Conservation (phyloP, 768 basidiomycete species). For the Podaxis pistillaris region DNA sequence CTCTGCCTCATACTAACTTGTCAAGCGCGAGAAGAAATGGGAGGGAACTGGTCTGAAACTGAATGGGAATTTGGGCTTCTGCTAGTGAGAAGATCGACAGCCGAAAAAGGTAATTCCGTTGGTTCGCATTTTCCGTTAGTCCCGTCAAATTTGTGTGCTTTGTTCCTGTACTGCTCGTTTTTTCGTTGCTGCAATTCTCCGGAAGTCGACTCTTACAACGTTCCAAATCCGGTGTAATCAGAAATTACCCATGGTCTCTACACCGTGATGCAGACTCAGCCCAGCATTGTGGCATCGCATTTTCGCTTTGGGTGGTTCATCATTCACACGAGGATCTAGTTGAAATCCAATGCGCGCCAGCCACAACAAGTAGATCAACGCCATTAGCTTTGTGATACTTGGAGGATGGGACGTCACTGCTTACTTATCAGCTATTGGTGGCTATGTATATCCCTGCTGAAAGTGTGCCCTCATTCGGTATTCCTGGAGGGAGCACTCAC, state of each 20-base stretch:
- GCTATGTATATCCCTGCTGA: slow-evolving; percentile 5
- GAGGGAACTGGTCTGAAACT: too few relatives aligned
- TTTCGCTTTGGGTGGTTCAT: not conserved
- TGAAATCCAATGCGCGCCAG: slow-evolving; percentile 1
- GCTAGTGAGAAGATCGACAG: not conserved
- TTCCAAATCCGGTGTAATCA: not conserved
- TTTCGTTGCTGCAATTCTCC: too few relatives aligned
- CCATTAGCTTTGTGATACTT: not conserved
- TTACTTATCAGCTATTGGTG: not conserved
- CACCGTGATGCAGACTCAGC: not conserved
- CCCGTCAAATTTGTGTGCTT: not conserved
- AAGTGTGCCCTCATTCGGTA: not conserved
- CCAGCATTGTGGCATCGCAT: not conserved
- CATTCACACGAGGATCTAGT: not conserved
- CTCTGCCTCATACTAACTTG: too few relatives aligned
- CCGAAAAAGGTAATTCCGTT: not conserved
- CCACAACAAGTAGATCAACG: not conserved
- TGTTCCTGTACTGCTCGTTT: not conserved
- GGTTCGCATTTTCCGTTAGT: not conserved
- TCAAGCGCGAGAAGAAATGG: too few relatives aligned
- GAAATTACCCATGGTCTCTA: too few relatives aligned
- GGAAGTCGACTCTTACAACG: not conserved
- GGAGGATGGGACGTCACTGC: not conserved
- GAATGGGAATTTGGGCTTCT: not conserved
- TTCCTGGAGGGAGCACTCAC: not conserved